Base-by-base conservation (phyloP, 495 filamentous ascomycete species). In the Xylaria castorea region DNA sequence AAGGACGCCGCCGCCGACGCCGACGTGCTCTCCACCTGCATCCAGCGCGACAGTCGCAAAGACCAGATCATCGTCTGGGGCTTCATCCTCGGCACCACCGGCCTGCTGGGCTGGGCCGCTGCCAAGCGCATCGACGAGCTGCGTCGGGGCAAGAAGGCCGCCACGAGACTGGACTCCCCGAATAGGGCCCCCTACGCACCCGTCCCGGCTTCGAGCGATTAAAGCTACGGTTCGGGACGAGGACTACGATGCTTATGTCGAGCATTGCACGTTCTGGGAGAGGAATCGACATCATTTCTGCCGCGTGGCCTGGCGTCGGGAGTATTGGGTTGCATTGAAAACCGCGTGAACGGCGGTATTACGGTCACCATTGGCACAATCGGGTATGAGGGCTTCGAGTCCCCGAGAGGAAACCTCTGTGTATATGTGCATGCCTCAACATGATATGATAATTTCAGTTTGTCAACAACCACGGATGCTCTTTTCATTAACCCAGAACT, bases 11-110 rank as follows among this genome's bases (percentile, higher is more conserved):
- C 91, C n/a, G 90, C 91, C 78, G 91, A 97, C 79, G 92, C 92
- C 67, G 94, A 97, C 83, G 90, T 98, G 1, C 88, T 93, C 51
- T 94, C 96, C 20, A 93, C 89, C 30, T 99, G 96, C 81, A 98
- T 98, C 82, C 95, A 97, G 81, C 87, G 95, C 72, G 95, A 98
- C 79, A 95, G 92, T 38, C 84, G 87, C 69, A 97, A 97, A 82
- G 95, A 97, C 76, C 87, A 94, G 81, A 87, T 94, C 42, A 94
- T 99, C 34, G 95, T 99, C 0, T 92, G 95, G 79, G 91, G 94
- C 6, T 99, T 99, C 79, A 94, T 99, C 32, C 82, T 94, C 70
- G 91, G 93, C 44, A 98, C 95, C 6, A 86, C 89, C n/a, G 93
- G 93, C 3, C 78, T 99, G 73, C 83, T 98, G 68, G 87, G 85